Evolutionary conservation across 2,329 filamentous ascomycete species (phyloP).

Genomic region (Sporothrix dimorphospora): DNA sequence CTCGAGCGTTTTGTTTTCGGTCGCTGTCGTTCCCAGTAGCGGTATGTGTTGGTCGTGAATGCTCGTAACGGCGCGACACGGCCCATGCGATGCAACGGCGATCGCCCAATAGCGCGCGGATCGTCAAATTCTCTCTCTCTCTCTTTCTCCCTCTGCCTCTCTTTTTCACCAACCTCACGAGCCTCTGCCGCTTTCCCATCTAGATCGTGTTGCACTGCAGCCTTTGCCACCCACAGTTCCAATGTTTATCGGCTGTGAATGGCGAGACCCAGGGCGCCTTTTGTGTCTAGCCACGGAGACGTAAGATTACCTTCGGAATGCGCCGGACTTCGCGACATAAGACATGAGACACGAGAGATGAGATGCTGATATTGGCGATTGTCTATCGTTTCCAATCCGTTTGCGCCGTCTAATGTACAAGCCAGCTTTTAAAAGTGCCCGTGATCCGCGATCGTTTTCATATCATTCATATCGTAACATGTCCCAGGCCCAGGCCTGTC

Average conservation of each 20-base stretch:
- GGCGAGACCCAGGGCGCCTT: not conserved
- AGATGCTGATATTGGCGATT: not conserved
- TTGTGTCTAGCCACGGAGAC: not conserved
- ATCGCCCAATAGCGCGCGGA: not conserved
- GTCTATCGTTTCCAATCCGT: not conserved
- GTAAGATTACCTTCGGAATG: not conserved
- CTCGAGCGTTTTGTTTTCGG: not conserved
- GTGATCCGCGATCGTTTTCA: not conserved
- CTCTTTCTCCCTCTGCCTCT: not conserved
- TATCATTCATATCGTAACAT: not conserved
- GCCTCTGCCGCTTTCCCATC: too few relatives aligned
- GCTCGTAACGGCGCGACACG: not conserved
- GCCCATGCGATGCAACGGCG: not conserved
- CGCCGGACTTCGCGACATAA: not conserved
- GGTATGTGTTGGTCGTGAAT: not conserved
- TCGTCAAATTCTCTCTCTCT: not conserved
- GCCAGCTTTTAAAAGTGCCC: not conserved
- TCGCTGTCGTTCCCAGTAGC: not conserved
- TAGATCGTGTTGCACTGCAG: too few relatives aligned
- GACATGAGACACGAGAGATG: not conserved
- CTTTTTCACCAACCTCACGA: not conserved
- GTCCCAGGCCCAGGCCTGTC: not conserved
- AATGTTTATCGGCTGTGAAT: not conserved
- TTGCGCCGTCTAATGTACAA: constrained; percentile 7
- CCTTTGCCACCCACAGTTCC: not conserved